Evolutionary conservation across 2,329 filamentous ascomycete species (phyloP).

Genomic region (Ceratocystis albifundus): DNA sequence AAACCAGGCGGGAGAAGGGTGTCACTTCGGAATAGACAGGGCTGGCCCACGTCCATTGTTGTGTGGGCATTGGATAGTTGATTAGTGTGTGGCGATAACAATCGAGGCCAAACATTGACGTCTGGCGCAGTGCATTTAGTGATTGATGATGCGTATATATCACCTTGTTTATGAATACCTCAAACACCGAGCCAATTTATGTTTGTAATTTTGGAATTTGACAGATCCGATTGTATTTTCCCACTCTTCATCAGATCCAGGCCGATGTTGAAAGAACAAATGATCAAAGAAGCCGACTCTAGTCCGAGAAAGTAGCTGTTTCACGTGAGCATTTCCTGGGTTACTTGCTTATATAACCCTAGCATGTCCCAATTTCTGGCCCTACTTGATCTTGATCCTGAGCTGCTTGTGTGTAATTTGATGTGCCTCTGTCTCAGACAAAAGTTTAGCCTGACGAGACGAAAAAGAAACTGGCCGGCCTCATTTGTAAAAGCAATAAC

Average conservation of each 20-base stretch:
- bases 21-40: neutral
- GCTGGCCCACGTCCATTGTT: neutral
- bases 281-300: neutral
- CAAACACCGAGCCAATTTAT: neutral
- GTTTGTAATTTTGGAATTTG: neutral
- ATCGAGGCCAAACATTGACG: too few relatives aligned
- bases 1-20: neutral
- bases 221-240: neutral
- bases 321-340: too few relatives aligned
- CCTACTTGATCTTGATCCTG: too few relatives aligned
- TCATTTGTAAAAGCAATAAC: slow-evolving; percentile 12
- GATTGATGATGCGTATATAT: neutral
- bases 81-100: too few relatives aligned
- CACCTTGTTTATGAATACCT: slow-evolving; percentile 1
- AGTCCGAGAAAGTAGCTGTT: neutral
- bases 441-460: neutral
- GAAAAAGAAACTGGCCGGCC: neutral
- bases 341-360: too few relatives aligned
- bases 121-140: neutral
- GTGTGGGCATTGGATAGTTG: neutral
- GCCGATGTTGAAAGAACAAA: neutral
- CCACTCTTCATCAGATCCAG: neutral
- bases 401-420: too few relatives aligned
- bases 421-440: too few relatives aligned
- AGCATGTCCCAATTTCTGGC: too few relatives aligned